Conservation (phyloP, 1,284 basidiomycete genomes). For the Marasmius tenuissimus region DNA sequence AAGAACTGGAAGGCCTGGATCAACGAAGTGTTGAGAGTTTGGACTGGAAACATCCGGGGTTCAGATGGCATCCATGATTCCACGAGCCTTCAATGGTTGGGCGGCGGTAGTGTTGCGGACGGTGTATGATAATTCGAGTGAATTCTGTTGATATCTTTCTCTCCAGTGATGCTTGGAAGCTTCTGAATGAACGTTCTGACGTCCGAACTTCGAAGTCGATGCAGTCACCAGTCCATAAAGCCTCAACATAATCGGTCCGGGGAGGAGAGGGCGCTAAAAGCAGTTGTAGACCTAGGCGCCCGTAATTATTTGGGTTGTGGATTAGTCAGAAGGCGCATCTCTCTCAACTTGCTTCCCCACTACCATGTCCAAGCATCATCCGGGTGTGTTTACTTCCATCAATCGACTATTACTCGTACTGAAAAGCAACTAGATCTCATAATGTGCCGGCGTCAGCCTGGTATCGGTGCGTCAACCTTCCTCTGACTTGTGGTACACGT, state of each 20-base stretch:
- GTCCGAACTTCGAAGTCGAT: too few relatives aligned
- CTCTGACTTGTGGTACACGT: slow-evolving; percentile 1
- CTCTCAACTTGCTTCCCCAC: not conserved
- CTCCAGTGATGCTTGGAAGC: too few relatives aligned
- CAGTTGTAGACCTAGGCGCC: not conserved
- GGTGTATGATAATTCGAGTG: too few relatives aligned
- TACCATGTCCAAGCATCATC: slow-evolving; percentile 88
- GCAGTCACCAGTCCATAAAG: too few relatives aligned
- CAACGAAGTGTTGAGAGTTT: not conserved
- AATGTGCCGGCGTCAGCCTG: slow-evolving; percentile 95
- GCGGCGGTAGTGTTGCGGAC: too few relatives aligned
- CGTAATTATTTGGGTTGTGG: not conserved
- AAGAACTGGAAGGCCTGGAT: not conserved
- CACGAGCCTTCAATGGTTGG: too few relatives aligned
- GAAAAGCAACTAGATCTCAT: slow-evolving; percentile 70
- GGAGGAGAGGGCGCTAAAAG: too few relatives aligned
- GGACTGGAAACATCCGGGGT: slow-evolving; percentile 2
- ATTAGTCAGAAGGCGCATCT: not conserved
- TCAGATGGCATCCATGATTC: not conserved
- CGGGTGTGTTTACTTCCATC: slow-evolving; percentile 51
- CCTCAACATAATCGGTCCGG: too few relatives aligned
- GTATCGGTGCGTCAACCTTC: slow-evolving; percentile 70
- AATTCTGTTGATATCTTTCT: too few relatives aligned
- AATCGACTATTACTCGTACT: not conserved
- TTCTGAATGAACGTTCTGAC: too few relatives aligned